Evolutionary conservation across 441 rosid species (phyloP).

Genomic region (Breynia disticha): DNA sequence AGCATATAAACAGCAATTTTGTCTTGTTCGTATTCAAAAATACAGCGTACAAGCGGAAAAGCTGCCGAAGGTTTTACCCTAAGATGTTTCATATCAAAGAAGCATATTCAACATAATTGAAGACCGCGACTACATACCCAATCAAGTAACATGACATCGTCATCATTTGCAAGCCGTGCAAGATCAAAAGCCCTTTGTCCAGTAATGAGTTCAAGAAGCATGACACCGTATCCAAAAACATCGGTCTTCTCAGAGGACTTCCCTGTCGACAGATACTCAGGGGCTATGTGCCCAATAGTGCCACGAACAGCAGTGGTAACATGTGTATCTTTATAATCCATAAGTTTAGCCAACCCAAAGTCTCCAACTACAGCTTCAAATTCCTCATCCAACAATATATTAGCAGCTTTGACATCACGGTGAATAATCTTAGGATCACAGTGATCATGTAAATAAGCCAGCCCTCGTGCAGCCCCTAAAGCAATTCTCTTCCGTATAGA

Average conservation of each 20-base stretch:
- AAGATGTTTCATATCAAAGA: no score
- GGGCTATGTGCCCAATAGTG: no score
- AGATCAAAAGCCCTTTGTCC: constrained; percentile 83
- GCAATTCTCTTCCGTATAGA: constrained; percentile 52
- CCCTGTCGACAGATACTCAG: no score
- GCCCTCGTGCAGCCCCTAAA: constrained; percentile 61
- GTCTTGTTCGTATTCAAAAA: not conserved
- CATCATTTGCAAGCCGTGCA: constrained; percentile 77
- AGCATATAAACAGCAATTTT: no score
- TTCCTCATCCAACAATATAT: constrained; percentile 58
- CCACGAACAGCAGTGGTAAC: constrained; percentile 75
- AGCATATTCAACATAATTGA: not conserved
- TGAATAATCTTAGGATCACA: constrained; percentile 76
- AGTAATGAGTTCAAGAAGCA: constrained; percentile 85
- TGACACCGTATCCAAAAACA: constrained; percentile 72
- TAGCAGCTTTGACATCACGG: constrained; percentile 74
- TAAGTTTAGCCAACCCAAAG: constrained; percentile 70
- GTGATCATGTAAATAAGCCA: constrained; percentile 65
- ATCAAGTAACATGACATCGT: constrained; percentile 77
- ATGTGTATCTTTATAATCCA: constrained; percentile 67
- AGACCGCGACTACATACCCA: constrained; percentile 38
- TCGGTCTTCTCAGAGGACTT: no score
- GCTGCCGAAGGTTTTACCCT: no score
- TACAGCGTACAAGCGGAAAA: not conserved
- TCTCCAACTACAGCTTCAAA: constrained; percentile 77